These are phyloP conservation scores for Rhipidocladum racemiflorum DNA, from an alignment of 176 grass and related monocot species.

Conservation along the genomic window DNA sequence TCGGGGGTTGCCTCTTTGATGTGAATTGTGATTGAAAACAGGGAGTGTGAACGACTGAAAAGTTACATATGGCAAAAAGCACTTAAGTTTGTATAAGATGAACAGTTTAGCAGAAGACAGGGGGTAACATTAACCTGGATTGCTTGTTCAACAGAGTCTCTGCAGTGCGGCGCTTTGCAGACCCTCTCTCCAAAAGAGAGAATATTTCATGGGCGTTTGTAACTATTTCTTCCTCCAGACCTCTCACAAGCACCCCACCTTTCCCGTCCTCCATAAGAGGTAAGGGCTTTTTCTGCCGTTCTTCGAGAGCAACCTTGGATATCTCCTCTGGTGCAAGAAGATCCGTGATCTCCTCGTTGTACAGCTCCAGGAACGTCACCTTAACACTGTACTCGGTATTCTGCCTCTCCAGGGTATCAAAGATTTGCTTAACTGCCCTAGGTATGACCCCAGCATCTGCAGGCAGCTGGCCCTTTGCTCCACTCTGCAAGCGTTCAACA, in stretches of 20 bases:
- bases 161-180: constrained; percentile 87
- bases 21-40: constrained; percentile 98
- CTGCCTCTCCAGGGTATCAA: constrained; percentile 86
- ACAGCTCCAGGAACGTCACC: constrained; percentile 93
- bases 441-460: constrained; percentile 88
- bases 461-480: constrained; percentile 66
- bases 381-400: constrained; percentile 98
- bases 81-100: neutral
- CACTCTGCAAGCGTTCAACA: constrained; percentile 50
- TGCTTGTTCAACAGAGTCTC: constrained; percentile 97
- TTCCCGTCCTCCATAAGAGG: constrained; percentile 99
- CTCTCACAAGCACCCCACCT: constrained; percentile 92
- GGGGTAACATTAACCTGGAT: constrained; percentile 63
- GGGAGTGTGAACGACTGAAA: constrained; percentile 95
- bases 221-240: constrained; percentile 94
- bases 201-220: constrained; percentile 85
- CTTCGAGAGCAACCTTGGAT: constrained; percentile 70
- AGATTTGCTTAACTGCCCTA: constrained; percentile 94
- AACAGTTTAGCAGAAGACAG: constrained; percentile 3
- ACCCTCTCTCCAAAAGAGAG: constrained; percentile 90
- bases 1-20: constrained; percentile 99
- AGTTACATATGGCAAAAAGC: constrained; percentile 11
- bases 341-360: constrained; percentile 98
- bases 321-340: constrained; percentile 92
- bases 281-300: constrained; percentile 74